Evolutionary conservation across 176 grass and related monocot genomes (phyloP), one percentile per base, ranked within the genome.

Genomic region (Carex scoparia): DNA sequence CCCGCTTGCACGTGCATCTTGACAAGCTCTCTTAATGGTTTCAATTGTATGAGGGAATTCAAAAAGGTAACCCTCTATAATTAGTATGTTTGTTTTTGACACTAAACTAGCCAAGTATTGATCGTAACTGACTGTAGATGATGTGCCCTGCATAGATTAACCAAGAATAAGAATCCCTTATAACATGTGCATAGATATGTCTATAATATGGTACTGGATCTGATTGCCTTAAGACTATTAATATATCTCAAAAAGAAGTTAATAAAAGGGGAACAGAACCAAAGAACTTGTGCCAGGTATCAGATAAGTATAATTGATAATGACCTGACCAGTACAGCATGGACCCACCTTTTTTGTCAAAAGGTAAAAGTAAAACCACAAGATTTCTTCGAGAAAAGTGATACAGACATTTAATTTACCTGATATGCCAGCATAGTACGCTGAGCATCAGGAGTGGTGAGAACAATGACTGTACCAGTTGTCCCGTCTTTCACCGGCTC

Each of bases 371-470:
- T 31, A 15, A 62, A 71, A 53, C 53, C 38, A 60, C 27, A 65
- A 56, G 38, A 46, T 23, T 55, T 18, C 2, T 73, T 61, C 7
- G 2, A 11, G 28, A 78, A 80, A 56, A 13, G 56, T 15, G 16
- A 78, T 4, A 57, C 1, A 56, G 33, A 78, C 10, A 14, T 71
- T 78, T 78, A 16, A 51, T 31, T 79, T 10, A 99, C 96, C 96
- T 92, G 93, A 84, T 89, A 99, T 37, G 96, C 96, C 85, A 94
- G 96, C 93, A 99, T 99, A 81, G 96, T 99, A 30, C 96, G 88
- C 13, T 95, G 91, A 53, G 96, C 96, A 82, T 99, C 96, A 59
- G 88, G 93, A 55, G 96, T 95, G 62, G 96, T 99, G 60, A 99
- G 88, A 89, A 99, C 96, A 84, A 99, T 99, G 54, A 95, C 96